Percentiles rank a stretch among this genome's conserved stretches.
Conservation (phyloP, 805 yeast genomes). For the Starmera dryadoides region DNA sequence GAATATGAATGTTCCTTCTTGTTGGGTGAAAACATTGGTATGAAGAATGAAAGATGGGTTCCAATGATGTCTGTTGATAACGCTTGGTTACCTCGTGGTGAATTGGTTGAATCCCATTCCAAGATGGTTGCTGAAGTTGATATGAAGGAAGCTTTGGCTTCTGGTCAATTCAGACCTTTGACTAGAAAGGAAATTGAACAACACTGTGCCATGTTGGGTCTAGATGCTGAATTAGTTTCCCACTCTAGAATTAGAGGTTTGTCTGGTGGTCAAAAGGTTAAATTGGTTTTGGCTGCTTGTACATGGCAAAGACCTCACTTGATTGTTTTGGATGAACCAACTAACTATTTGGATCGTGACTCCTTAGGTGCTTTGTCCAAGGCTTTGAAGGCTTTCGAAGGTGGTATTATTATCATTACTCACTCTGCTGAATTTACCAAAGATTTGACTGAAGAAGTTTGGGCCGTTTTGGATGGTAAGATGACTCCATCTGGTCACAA, state of each 20-base stretch:
- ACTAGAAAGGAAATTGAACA: constrained; percentile 99
- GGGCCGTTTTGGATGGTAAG: constrained; percentile 97
- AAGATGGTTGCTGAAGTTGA: constrained; percentile 99
- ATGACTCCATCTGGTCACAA: constrained; percentile 99
- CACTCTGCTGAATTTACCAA: constrained; percentile 99
- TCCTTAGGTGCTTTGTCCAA: constrained; percentile 95
- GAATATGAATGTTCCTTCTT: constrained; percentile 98
- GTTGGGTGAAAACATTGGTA: constrained; percentile 97
- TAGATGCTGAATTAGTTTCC: constrained; percentile 97
- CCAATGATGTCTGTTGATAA: constrained; percentile 99
- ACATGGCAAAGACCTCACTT: constrained; percentile 99
- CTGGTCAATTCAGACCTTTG: constrained; percentile 99
- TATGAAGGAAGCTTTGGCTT: constrained; percentile 99
- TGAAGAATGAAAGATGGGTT: constrained; percentile 99
- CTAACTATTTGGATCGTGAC: constrained; percentile 96
- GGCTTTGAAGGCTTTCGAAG: constrained; percentile 97
- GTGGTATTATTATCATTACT: constrained; percentile 99
- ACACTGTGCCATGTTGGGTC: constrained; percentile 97
- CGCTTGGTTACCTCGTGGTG: constrained; percentile 99
- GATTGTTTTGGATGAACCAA: constrained; percentile 95
- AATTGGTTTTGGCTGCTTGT: constrained; percentile 99
- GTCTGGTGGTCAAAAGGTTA: constrained; percentile 99
- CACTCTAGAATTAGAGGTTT: constrained; percentile 99
- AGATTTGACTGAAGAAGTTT: constrained; percentile 98
- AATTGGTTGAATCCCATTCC: constrained; percentile 92